phyloP scores from a whole-genome alignment of 2,329 filamentous ascomycete species.

The Sclerotinia trifoliorum region DNA sequence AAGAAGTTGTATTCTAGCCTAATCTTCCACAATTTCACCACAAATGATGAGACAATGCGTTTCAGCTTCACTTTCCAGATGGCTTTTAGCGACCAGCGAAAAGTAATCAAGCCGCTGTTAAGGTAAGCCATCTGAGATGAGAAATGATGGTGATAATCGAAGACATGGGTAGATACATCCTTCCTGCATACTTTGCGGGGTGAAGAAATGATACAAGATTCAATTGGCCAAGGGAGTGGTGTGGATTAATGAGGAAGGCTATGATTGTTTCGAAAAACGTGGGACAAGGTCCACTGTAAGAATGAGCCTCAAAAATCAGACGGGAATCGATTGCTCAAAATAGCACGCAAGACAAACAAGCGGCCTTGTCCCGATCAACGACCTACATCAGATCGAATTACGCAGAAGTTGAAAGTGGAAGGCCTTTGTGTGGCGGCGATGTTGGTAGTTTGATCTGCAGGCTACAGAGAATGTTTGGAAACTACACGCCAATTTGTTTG shows the following conservation, averaged over 20 bases:
- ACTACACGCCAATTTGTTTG: neutral
- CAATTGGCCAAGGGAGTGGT: neutral
- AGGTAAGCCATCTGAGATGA: neutral
- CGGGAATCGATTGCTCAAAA: neutral
- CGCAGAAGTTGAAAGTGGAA: neutral
- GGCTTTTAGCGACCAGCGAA: neutral
- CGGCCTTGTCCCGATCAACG: neutral
- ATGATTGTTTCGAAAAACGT: neutral
- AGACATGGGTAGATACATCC: neutral
- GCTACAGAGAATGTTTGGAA: neutral
- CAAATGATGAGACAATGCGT: conserved; percentile 6
- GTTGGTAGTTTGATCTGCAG: neutral
- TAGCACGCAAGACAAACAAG: neutral
- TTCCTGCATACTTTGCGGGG: conserved; percentile 3
- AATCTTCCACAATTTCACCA: neutral
- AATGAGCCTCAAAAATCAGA: conserved; percentile 3
- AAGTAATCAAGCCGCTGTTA: neutral
- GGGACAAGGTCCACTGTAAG: neutral
- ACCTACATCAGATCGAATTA: conserved; percentile 7
- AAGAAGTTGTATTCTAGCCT: neutral
- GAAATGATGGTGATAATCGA: neutral
- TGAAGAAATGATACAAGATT: neutral
- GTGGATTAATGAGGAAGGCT: neutral
- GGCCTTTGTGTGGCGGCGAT: neutral
- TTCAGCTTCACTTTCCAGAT: conserved; percentile 3